These are phyloP conservation scores for Yamadazyma insecticola DNA, from an alignment of 805 yeast species.

Conservation along the genomic window DNA sequence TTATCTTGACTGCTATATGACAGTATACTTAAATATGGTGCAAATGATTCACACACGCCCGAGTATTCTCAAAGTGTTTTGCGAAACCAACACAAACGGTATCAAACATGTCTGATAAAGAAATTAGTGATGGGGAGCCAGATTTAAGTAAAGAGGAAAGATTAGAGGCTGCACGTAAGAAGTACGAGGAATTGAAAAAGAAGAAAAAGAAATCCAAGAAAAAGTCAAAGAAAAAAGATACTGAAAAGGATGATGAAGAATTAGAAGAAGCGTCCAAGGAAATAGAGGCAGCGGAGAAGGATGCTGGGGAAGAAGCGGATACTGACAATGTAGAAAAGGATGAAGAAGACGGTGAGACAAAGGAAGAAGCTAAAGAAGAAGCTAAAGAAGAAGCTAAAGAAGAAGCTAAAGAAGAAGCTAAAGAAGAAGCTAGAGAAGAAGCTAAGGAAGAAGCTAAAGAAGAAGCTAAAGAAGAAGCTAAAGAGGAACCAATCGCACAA, in stretches of 20 bases:
- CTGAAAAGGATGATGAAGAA: conserved; percentile 6
- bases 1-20: no score
- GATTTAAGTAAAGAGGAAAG: conserved; percentile 51
- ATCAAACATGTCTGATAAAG: no score
- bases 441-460: conserved; percentile 1
- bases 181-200: conserved; percentile 64
- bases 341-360: conserved; percentile 1
- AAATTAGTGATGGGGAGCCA: conserved; percentile 2
- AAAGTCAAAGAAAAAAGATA: conserved; percentile 11
- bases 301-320: conserved; percentile 10
- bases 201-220: conserved; percentile 40
- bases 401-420: conserved; percentile 6
- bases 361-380: conserved; percentile 1
- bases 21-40: no score
- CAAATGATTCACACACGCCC: no score
- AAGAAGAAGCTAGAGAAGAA: conserved; percentile 8
- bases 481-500: conserved; percentile 2
- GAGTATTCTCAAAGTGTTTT: no score
- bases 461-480: conserved; percentile 4
- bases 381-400: conserved; percentile 4
- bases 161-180: conserved; percentile 70
- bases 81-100: no score
- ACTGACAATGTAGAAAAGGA: conserved; percentile 9
- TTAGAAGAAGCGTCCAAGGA: conserved; percentile 7
- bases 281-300: conserved; percentile 2